Base-by-base conservation (phyloP, 177 flowering plant genomes). In the Vitis hybrid region DNA sequence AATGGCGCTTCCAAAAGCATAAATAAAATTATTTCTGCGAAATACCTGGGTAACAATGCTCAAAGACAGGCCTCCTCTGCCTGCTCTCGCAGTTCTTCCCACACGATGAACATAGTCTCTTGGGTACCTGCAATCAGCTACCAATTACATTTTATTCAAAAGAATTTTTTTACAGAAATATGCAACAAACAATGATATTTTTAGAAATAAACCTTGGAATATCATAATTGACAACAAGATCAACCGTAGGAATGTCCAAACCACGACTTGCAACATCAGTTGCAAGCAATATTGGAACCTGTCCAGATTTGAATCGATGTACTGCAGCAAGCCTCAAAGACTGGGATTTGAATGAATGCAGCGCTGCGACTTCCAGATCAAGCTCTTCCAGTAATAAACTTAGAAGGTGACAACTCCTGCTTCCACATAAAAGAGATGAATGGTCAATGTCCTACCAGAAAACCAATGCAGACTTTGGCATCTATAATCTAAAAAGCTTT, bases 61-160 rank as follows among this genome's bases (percentile, higher is more conserved):
- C 59, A 93, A 58, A 70, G 98, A 89, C 67, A 88, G 74, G 6
- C 98, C 99, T 63, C 90, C 95, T 79, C 98, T 85, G 60, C 99
- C 99, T 73, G 97, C 98, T 86, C 97, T 88, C 61, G 97, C 99
- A 74, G 99, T 93, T 83, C 98, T 94, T 51, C 98, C 98, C 48
- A 91, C 98, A 76, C 94, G 97, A 78, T 95, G 98, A 74, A 93
- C 82, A 74, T 95, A 93, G 72, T 93, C 99, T 61, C 83, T 80
- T n/a, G 97, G 87, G 74, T 67, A 75, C 78, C 99, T 95, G 82
- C 61, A 76, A 29, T 18, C 19, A 59, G 14, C 53, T 20, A 31
- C 3, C n/a, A 56, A 55, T 51, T 55, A 55, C 56, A 15, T 57
- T 55, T 22, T 16, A 55, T 14, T 15, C 45, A 22, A 50, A 20